phyloP scores from a whole-genome alignment of 108 stramenopile genomes.

The Asterionellopsis glacialis region DNA sequence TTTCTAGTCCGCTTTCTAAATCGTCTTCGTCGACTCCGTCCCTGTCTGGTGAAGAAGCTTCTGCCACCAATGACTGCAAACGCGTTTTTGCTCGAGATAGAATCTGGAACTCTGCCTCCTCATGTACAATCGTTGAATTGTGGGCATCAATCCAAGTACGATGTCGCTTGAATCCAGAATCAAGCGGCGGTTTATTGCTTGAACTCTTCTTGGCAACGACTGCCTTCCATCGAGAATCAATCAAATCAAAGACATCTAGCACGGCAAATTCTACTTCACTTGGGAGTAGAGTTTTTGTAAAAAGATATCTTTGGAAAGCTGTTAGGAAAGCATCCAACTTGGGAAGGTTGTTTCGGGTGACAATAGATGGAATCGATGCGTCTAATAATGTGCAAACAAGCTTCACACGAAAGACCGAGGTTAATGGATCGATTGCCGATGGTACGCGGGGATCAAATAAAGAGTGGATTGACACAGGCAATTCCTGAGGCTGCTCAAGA shows the following conservation, averaged over 20 bases:
- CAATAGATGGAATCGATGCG: conserved; percentile 57
- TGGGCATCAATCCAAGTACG: conserved; percentile 80
- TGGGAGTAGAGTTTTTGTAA: conserved; percentile 86
- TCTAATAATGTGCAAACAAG: conserved; percentile 85
- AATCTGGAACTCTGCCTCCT: conserved; percentile 42
- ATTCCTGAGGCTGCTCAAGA: conserved; percentile 21
- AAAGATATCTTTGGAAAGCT: conserved; percentile 90
- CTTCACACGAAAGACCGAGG: conserved; percentile 77
- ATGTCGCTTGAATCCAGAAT: conserved; percentile 58
- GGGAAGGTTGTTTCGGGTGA: conserved; percentile 50
- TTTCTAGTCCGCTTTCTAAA: conserved; percentile 32
- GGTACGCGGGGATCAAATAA: conserved; percentile 88
- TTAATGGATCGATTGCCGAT: conserved; percentile 76
- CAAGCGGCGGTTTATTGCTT: not conserved
- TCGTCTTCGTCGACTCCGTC: conserved; percentile 19
- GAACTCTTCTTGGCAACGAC: conserved; percentile 14
- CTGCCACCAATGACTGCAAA: conserved; percentile 44
- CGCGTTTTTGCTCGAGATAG: conserved; percentile 32
- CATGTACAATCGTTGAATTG: conserved; percentile 64
- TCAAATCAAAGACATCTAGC: conserved; percentile 85
- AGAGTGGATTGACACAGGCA: conserved; percentile 70
- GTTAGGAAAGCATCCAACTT: conserved; percentile 68
- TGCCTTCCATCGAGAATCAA: conserved; percentile 75
- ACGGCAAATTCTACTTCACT: conserved; percentile 89
- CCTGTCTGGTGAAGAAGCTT: too few species aligned